Conservation (phyloP, 2,329 filamentous ascomycete species). For the Fusarium pininemorale region DNA sequence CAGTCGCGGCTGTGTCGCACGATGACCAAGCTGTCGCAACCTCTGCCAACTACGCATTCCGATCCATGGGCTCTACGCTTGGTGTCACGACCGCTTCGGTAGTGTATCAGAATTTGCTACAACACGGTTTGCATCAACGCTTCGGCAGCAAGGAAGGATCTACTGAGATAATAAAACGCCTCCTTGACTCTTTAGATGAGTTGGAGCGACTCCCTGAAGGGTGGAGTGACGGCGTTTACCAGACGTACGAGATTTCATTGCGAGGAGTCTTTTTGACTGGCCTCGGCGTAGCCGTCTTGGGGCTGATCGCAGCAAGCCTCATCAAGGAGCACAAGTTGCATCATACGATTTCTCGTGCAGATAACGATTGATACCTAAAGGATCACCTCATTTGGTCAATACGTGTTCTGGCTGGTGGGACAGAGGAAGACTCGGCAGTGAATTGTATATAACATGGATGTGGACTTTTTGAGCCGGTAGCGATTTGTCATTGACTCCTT, state of each 20-base stretch:
- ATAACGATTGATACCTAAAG: not conserved
- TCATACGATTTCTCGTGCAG: not conserved
- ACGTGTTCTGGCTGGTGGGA: rapidly evolving
- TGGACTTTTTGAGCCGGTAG: rapidly evolving
- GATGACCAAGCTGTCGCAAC: not conserved
- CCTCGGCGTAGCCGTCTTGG: not conserved
- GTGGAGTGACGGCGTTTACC: not conserved
- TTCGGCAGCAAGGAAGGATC: not conserved
- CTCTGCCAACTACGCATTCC: not conserved
- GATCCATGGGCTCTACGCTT: not conserved
- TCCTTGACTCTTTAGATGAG: not conserved
- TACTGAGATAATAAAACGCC: not conserved
- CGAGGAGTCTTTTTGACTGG: not conserved
- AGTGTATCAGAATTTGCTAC: not conserved
- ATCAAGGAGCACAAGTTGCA: not conserved
- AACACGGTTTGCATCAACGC: not conserved
- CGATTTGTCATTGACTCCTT: not conserved
- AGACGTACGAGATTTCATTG: not conserved
- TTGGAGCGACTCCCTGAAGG: not conserved
- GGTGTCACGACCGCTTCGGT: not conserved
- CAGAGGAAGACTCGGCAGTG: rapidly evolving
- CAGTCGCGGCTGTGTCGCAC: not conserved
- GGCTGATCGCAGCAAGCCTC: not conserved
- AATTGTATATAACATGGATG: not conserved
- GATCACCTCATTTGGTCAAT: rapidly evolving